Base-by-base conservation (phyloP, 345 rosid genomes). In the Raphanus sativus region DNA sequence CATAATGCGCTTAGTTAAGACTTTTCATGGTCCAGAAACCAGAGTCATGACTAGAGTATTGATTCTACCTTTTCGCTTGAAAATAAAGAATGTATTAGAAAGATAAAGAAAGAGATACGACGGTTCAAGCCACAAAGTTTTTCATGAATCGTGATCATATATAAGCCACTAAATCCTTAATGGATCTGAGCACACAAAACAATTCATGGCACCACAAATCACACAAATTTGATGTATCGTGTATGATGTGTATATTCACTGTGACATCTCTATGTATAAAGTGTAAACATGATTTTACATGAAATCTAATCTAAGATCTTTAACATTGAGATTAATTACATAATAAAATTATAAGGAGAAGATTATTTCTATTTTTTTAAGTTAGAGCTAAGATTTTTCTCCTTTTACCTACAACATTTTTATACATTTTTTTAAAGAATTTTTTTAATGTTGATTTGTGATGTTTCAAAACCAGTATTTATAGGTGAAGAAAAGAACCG, bases 1-100 rank as follows among this genome's bases (percentile, higher is more conserved):
- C 69, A 76, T 76, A 54, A 69, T 76, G 79, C 40, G 28, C 54
- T 62, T 48, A 38, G 45, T 42, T 42, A 12, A 54, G 64, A n/a
- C 40, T 55, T 73, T 73, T 38, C 17, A 54, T 54, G 8, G 45
- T 76, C 28, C n/a, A 69, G 4, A 61, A 62, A 24, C n/a, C 29
- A 76, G 9, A 33, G 32, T 48, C 17, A 48, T 28, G 33, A 60
- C 56, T 33, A 75, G 0, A 60, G 28, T 32, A 15, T 62, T 34
- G 8, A 69, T 76, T 69, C 11, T 10, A 16, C 34, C 15, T 76
- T 40, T 40, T 67, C 25, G 58, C 0, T 40, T 48, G 25, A 25
- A 34, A 25, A 8, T 21, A n/a, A 61, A 75, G 11, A 58, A 48
- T 25, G 21, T 21, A 56, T 55, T 15, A 26, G 2, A 55, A 65